Evolutionary conservation across 2,329 filamentous ascomycete genomes (phyloP), one percentile per base, ranked within the genome.

Genomic region (Geosmithia putterillii): DNA sequence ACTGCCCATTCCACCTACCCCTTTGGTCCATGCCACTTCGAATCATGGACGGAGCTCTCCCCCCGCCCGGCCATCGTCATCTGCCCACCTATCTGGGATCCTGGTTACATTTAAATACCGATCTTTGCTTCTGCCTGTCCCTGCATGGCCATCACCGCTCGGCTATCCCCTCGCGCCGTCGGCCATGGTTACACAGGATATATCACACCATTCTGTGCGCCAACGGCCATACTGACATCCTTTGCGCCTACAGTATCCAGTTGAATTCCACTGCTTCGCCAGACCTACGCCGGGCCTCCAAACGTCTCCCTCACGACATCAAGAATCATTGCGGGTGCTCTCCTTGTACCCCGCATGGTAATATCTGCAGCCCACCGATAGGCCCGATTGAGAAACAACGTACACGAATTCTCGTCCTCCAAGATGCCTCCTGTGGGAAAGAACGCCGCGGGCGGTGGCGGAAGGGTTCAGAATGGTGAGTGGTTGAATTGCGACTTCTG

Each of bases 381-480:
- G 40, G 18, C n/a, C 21, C 22, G 18, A 12, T 42, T 20, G 23
- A 43, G 34, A 43, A 38, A 34, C 34, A 17, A n/a, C 28, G 18
- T 32, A 38, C 37, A 39, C 35, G 35, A 38, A 38, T 18, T 38
- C 23, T 15, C 34, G 20, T 39, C 10, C 20, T n/a, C 20, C 28
- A 43, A 15, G 18, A 46, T 46, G 44, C 41, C 44, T 38, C 37
- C 17, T 32, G 28, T 12, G 7, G 40, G 40, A 28, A 46, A 43
- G 28, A 36, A 19, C 20, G 17, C 41, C 19, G 44, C 20, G 19
- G 40, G 43, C 21, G 44, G 44, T 28, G 42, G 39, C 5, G 39
- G 21, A 41, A 25, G 46, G 20, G 44, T 35, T 22, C 62, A 62
- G 41, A 66, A 65, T 45, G 63, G 64, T 66, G 48, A 41, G 53